A percentile compares a stretch with the other conserved stretches of the same genome.
phyloP scores from a whole-genome alignment of 1,139 yeast genomes.

The Kluyveromyces sp. region DNA sequence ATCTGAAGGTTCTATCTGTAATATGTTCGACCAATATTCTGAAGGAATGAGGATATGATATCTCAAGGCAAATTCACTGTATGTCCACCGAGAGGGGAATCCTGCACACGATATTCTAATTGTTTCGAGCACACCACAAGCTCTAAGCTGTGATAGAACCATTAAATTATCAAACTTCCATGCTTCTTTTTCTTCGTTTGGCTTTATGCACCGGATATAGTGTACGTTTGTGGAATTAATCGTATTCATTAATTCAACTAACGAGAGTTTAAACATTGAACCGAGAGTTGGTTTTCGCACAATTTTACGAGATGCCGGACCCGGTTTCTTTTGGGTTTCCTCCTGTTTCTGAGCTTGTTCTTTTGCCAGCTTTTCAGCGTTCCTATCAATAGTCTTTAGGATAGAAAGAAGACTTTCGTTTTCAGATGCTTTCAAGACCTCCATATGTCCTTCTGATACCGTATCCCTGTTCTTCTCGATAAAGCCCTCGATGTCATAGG shows the following conservation, averaged over 20 bases:
- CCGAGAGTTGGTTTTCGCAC: constrained; percentile 90
- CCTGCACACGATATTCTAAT: constrained; percentile 97
- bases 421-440: constrained; percentile 63
- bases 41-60: constrained; percentile 79
- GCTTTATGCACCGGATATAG: constrained; percentile 95
- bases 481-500: constrained; percentile 90
- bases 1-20: constrained; percentile 49
- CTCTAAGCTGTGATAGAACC: constrained; percentile 93
- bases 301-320: constrained; percentile 37
- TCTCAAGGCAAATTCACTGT: constrained; percentile 86
- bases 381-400: constrained; percentile 56
- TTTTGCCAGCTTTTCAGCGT: constrained; percentile 46
- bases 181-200: constrained; percentile 87
- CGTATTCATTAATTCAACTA: constrained; percentile 87
- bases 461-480: constrained; percentile 96
- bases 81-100: constrained; percentile 94
- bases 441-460: constrained; percentile 91
- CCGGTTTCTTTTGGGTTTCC: constrained; percentile 30
- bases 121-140: constrained; percentile 97
- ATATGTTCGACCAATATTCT: constrained; percentile 56
- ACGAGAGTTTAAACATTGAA: constrained; percentile 84
- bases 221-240: constrained; percentile 93
- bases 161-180: constrained; percentile 95
- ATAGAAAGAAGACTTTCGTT: constrained; percentile 61
- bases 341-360: constrained; percentile 37